Percentiles rank a stretch among this genome's conserved stretches.
Conservation (phyloP, 2,329 filamentous ascomycete genomes). For the Arthrobotrys iridis region DNA sequence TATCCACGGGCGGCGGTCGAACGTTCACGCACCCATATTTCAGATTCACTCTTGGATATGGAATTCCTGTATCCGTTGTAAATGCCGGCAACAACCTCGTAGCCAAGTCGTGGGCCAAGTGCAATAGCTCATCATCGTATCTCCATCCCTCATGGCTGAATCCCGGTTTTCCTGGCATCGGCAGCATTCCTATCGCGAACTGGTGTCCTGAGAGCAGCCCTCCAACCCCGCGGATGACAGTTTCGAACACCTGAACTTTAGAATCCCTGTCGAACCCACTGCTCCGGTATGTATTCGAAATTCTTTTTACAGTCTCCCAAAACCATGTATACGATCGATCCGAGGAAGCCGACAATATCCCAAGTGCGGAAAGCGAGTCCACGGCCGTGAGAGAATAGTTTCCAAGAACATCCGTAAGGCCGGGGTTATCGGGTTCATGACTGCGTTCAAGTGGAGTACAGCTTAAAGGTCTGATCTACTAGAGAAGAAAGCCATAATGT, state of each 20-base stretch:
- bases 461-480: slow-evolving; percentile 80
- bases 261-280: slow-evolving; percentile 93
- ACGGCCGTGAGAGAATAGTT: slow-evolving; percentile 97
- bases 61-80: slow-evolving; percentile 81
- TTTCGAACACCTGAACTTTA: slow-evolving; percentile 99
- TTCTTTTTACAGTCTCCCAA: slow-evolving; percentile 65
- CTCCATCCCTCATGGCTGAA: slow-evolving; percentile 66
- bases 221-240: slow-evolving; percentile 90
- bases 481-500: slow-evolving; percentile 27
- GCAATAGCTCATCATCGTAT: slow-evolving; percentile 88
- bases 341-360: slow-evolving; percentile 76
- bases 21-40: slow-evolving; percentile 76
- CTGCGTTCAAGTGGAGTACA: slow-evolving; percentile 88
- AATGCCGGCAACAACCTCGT: slow-evolving; percentile 89
- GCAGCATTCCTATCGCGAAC: slow-evolving; percentile 89
- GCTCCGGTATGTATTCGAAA: slow-evolving; percentile 63
- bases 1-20: slow-evolving; percentile 71
- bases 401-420: slow-evolving; percentile 92
- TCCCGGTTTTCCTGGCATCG: slow-evolving; percentile 80
- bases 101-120: slow-evolving; percentile 87
- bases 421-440: slow-evolving; percentile 80
- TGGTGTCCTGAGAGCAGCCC: slow-evolving; percentile 91
- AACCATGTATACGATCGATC: slow-evolving; percentile 69
- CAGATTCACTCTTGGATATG: slow-evolving; percentile 93
- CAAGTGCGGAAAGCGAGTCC: slow-evolving; percentile 92